These are phyloP conservation scores for Porcisia hertigi DNA, from an alignment of 208 protist species.

Conservation along the genomic window DNA sequence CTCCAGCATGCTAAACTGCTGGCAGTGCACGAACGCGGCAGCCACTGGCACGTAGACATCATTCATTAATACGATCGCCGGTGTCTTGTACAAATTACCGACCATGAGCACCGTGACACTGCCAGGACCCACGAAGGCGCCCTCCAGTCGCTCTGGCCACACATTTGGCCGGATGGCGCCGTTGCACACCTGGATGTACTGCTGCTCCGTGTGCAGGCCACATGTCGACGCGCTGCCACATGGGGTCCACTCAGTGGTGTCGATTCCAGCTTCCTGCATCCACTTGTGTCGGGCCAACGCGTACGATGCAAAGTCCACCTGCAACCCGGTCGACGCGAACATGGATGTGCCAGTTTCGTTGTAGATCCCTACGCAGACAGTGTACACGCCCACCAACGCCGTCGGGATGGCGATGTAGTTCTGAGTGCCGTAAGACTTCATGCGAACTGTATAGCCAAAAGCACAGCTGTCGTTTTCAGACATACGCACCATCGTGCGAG, in stretches of 20 bases:
- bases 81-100: constrained; percentile 28
- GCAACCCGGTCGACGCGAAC: constrained; percentile 38
- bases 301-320: constrained; percentile 33
- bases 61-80: constrained; percentile 34
- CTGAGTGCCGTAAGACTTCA: constrained; percentile 20
- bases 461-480: constrained; percentile 39
- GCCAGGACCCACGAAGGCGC: constrained; percentile 36
- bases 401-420: constrained; percentile 32
- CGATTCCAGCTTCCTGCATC: constrained; percentile 38
- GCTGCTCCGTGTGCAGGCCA: constrained; percentile 30
- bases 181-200: constrained; percentile 47
- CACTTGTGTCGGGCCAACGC: constrained; percentile 34
- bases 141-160: constrained; percentile 46
- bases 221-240: constrained; percentile 48
- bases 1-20: constrained; percentile 34
- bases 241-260: constrained; percentile 36
- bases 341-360: constrained; percentile 29
- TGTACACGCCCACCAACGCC: constrained; percentile 34
- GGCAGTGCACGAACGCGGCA: constrained; percentile 41
- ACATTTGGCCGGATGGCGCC: constrained; percentile 13
- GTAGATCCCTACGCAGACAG: constrained; percentile 39
- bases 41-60: constrained; percentile 40
- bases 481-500: constrained; percentile 36
- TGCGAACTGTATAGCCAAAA: constrained; percentile 30
- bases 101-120: constrained; percentile 39